These are phyloP conservation scores for Arachis hypogaea DNA, from an alignment of 306 rosid species.

Conservation along the genomic window DNA sequence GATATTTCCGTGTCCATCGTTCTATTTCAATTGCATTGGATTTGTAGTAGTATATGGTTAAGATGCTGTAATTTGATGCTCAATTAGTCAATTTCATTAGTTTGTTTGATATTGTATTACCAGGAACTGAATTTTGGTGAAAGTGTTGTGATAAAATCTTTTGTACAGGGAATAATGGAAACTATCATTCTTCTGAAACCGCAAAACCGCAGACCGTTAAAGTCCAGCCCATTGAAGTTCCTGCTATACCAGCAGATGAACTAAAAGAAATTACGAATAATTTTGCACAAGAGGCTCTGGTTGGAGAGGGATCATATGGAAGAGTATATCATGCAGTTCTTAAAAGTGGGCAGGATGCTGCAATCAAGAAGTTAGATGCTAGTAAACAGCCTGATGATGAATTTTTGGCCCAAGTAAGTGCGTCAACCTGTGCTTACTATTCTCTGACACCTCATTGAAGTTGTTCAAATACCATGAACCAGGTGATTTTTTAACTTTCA, in stretches of 20 bases:
- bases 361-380: slow-evolving; percentile 88
- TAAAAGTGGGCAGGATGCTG: slow-evolving; percentile 73
- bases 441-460: slow-evolving; percentile 5
- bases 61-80: slow-evolving; percentile 12
- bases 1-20: too few relatives aligned
- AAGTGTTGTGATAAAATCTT: slow-evolving; percentile 26
- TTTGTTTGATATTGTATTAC: slow-evolving; percentile 15
- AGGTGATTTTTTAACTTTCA: slow-evolving; percentile 42
- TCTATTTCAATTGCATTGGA: not conserved
- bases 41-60: not conserved
- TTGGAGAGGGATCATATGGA: slow-evolving; percentile 98
- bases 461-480: slow-evolving; percentile 22
- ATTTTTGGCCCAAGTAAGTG: slow-evolving; percentile 82
- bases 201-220: slow-evolving; percentile 73
- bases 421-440: slow-evolving; percentile 20
- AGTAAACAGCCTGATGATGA: slow-evolving; percentile 95
- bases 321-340: slow-evolving; percentile 81
- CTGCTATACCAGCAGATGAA: slow-evolving; percentile 67
- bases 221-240: slow-evolving; percentile 87
- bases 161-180: slow-evolving; percentile 70
- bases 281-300: slow-evolving; percentile 73
- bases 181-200: slow-evolving; percentile 57
- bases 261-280: slow-evolving; percentile 75
- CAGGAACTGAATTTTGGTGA: slow-evolving; percentile 35
- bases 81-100: not conserved